Conservation (phyloP, 1,139 yeast genomes). For the Geotrichum candidum region DNA sequence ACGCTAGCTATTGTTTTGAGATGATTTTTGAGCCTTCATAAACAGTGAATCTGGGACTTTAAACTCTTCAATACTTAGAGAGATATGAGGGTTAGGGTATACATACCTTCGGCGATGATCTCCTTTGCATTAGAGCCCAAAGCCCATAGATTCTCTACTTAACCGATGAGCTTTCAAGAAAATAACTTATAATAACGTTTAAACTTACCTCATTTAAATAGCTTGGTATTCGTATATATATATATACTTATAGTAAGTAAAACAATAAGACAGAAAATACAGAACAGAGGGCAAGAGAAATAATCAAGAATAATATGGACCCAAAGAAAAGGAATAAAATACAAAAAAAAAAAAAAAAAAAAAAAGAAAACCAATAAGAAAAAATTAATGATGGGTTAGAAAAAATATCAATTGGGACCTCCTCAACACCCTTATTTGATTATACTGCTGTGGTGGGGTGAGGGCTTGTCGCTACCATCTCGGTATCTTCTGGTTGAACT, state of each 20-base stretch:
- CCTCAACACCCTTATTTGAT: not conserved
- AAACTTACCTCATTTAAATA: not conserved
- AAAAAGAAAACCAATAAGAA: not conserved
- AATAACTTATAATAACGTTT: not conserved
- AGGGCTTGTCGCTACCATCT: not conserved
- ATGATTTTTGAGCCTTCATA: not conserved
- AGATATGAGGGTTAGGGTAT: not conserved
- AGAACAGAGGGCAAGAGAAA: not conserved
- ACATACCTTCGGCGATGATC: not conserved
- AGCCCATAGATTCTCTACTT: no score
- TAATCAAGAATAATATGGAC: not conserved
- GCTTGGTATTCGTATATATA: not conserved
- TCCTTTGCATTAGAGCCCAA: no score
- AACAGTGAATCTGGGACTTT: not conserved
- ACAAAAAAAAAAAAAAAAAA: not conserved
- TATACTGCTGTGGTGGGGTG: not conserved
- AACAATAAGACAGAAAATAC: not conserved
- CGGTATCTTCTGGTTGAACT: slow-evolving; percentile 29
- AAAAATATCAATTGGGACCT: not conserved
- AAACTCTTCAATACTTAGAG: not conserved
- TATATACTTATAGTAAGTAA: not conserved
- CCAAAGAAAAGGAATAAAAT: not conserved
- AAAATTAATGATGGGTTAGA: not conserved
- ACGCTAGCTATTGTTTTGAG: not conserved
- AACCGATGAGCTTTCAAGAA: not conserved